Evolutionary conservation across 805 yeast species (phyloP), one percentile per base, ranked within the genome.

Genomic region (Candida ipomoeae): DNA sequence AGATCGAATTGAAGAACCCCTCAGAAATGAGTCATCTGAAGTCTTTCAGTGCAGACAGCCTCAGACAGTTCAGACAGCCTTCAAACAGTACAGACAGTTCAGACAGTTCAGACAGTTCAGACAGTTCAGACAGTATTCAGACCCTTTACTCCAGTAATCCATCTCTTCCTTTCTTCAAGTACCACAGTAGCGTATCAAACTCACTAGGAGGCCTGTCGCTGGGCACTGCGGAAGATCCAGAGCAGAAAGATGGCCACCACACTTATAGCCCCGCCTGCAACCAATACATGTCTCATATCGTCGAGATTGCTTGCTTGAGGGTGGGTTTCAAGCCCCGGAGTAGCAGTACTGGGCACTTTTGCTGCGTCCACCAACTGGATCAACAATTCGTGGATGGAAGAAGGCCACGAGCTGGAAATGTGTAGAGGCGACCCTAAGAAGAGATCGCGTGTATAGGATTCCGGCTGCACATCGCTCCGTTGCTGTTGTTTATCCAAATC

Each of bases 401-500:
- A 79, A 1, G 88, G 77, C 99, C 99, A 94, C 11, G 83, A 77
- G 0, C 96, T 87, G 0, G 96, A 88, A 1, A 92, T 87, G 62
- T 94, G 98, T 54, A 94, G 68, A 0, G 99, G 99, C 3, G 94
- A 87, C 10, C 84, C 83, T 14, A 94, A 64, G 51, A 67, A 73
- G 5, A 90, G 66, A 5, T 79, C 75, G 29, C 88, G 73, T 0
- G 96, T 84, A 61, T 84, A 90, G 26, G 82, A 84, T 58, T 94
- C 98, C 0, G 99, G 99, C 62, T 89, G 97, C 5, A 78, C 71
- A 49, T 81, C 87, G 36, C 85, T 82, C 35, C 99, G 68, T 62
- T 94, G 99, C 62, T 92, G 97, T 63, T 91, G 98, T 57, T 95
- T 83, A 65, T 94, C 99, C 35, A 89, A 73, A 67, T 94, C 99